These are phyloP conservation scores for Typha latifolia DNA, from an alignment of 176 grass and related monocot species.

Conservation along the genomic window DNA sequence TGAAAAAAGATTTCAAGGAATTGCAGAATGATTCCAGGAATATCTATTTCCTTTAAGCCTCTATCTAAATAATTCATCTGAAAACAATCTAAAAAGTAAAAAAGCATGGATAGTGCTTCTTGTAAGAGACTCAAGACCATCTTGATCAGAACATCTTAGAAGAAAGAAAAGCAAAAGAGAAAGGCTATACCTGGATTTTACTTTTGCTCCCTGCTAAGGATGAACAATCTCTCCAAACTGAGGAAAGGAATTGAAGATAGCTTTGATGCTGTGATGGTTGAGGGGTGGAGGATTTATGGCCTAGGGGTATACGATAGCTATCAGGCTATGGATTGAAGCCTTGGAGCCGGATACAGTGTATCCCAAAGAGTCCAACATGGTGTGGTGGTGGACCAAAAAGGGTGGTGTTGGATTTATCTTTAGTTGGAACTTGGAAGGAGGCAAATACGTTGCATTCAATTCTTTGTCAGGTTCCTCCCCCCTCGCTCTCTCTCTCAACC, in stretches of 20 bases:
- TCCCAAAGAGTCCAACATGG: not conserved
- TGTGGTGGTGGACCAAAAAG: not conserved
- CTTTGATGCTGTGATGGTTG: no score
- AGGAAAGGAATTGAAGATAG: no score
- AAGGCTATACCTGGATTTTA: not conserved
- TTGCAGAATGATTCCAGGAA: no score
- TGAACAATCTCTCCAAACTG: no score
- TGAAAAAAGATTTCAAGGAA: no score
- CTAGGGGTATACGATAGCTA: not conserved
- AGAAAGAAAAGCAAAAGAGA: not conserved
- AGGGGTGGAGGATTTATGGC: not conserved
- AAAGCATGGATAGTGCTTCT: not conserved
- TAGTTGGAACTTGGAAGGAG: not conserved
- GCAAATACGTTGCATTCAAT: not conserved
- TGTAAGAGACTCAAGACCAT: no score
- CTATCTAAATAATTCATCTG: not conserved
- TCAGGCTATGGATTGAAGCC: not conserved
- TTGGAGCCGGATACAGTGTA: constrained; percentile 1
- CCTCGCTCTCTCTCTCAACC: no score
- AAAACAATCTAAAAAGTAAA: not conserved
- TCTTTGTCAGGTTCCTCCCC: no score
- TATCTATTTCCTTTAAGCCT: not conserved
- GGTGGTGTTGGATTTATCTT: not conserved
- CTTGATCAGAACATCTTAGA: not conserved
- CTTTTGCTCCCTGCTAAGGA: not conserved